phyloP scores from a whole-genome alignment of 306 rosid genomes.

The Herpetospermum pedunculosum region DNA sequence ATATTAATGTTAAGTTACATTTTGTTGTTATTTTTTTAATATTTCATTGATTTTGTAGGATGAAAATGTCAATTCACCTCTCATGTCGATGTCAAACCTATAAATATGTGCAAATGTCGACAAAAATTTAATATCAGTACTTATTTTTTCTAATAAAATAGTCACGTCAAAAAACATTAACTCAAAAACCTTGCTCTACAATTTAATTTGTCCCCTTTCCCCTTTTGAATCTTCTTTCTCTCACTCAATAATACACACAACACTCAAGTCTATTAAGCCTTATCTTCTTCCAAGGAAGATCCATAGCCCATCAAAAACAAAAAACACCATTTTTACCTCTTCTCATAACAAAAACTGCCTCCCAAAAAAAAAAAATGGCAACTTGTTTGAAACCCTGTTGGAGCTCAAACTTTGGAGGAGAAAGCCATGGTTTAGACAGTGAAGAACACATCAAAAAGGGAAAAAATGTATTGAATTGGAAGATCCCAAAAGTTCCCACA shows the following conservation, averaged over 20 bases:
- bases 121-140: no score
- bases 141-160: background rate
- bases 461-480: background rate
- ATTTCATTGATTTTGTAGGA: no score
- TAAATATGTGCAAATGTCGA: no score
- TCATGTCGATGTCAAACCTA: no score
- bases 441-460: background rate
- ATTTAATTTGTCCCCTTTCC: background rate
- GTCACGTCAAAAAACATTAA: background rate
- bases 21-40: no score
- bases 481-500: conserved; percentile 1
- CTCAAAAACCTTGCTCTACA: background rate
- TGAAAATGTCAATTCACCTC: no score
- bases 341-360: background rate
- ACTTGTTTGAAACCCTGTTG: background rate
- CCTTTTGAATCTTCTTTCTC: background rate
- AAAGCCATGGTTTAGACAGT: background rate
- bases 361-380: background rate
- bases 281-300: background rate
- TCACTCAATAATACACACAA: background rate
- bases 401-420: background rate
- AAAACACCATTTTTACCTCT: background rate
- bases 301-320: background rate
- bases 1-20: no score
- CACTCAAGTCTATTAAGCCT: background rate